Base-by-base conservation (phyloP, 2,329 filamentous ascomycete species). In the Calonectria pseudoreteaudii region DNA sequence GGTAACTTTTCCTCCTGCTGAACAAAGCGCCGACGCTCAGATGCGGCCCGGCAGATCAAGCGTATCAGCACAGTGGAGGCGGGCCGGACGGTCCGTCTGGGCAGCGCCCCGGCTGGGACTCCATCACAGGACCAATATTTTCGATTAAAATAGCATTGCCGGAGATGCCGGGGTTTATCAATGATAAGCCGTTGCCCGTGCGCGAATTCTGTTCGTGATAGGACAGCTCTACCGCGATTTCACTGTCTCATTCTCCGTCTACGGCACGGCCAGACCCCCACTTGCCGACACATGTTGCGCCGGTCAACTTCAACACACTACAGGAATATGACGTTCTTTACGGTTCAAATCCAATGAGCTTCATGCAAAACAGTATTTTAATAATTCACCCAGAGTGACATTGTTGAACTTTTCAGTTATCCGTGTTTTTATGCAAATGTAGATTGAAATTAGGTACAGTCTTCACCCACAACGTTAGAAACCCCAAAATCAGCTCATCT, bases 51-150 rank as follows among this genome's bases (percentile, higher is more conserved):
- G 67, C 13, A 23, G n/a, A 31, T n/a, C 28, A 31, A 23, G 9
- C 53, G 23, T 30, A 28, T n/a, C 31, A 28, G 9, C 9, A 26
- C 4, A 16, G 4, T 26, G 11, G 67, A 69, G 28, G 38, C 67
- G 67, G 67, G 31, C 67, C 67, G 53, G 53, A 26, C 67, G 67
- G 67, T 18, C 67, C 67, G 67, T 23, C 14, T 52, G 26, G 9
- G 9, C 13, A n/a, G 11, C 41, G 52, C 28, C 53, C 28, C 31
- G 44, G 30, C 20, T 7, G 26, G 30, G 16, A 47, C 31, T 1
- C 23, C 66, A 36, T 64, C 53, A 38, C 30, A 28, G 3, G 53
- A 36, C 10, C 8, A 23, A 26, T n/a, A 23, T 47, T 41, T n/a
- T 23, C 30, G n/a, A 56, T 38, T 26, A 8, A 28, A 3, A 14